phyloP scores from a whole-genome alignment of 495 filamentous ascomycete species.

The Aspergillus panamensis region DNA sequence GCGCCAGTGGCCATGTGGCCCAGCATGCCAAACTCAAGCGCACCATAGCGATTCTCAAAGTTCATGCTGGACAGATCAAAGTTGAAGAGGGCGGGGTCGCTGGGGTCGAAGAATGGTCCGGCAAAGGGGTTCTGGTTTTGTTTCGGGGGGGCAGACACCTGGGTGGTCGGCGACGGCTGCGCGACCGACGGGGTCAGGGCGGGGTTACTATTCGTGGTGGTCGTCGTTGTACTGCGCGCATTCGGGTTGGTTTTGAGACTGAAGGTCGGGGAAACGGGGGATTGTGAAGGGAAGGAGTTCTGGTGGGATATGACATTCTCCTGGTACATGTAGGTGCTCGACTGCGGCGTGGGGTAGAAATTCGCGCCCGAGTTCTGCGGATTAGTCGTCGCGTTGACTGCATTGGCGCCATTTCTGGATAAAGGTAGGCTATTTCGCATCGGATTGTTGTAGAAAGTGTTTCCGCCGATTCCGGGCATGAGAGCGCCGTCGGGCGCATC shows the following conservation, averaged over 20 bases:
- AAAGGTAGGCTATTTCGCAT: conserved; percentile 31
- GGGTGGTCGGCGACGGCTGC: conserved; percentile 32
- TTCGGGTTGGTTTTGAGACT: conserved; percentile 43
- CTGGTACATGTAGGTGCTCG: conserved; percentile 41
- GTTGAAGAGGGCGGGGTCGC: conserved; percentile 86
- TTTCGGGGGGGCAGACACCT: conserved; percentile 32
- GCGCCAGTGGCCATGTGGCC: conserved; percentile 89
- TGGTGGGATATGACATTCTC: conserved; percentile 37
- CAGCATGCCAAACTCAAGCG: conserved; percentile 89
- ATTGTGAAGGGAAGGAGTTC: conserved; percentile 59
- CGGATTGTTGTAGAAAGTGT: conserved; percentile 40
- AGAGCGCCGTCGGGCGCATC: conserved; percentile 82
- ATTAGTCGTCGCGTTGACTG: conserved; percentile 21
- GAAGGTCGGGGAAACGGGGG: conserved; percentile 67
- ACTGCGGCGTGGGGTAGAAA: conserved; percentile 38
- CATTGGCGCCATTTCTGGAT: conserved; percentile 33
- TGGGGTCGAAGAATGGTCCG: conserved; percentile 72
- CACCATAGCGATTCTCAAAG: conserved; percentile 93
- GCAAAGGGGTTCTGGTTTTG: conserved; percentile 51
- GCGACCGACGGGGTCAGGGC: conserved; percentile 32
- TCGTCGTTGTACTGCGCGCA: conserved; percentile 34
- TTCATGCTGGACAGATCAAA: conserved; percentile 91
- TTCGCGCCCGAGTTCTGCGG: conserved; percentile 27
- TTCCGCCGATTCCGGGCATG: conserved; percentile 55
- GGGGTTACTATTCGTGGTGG: conserved; percentile 6